Evolutionary conservation across 2,329 filamentous ascomycete species (phyloP).

Genomic region (Cercospora sp.): DNA sequence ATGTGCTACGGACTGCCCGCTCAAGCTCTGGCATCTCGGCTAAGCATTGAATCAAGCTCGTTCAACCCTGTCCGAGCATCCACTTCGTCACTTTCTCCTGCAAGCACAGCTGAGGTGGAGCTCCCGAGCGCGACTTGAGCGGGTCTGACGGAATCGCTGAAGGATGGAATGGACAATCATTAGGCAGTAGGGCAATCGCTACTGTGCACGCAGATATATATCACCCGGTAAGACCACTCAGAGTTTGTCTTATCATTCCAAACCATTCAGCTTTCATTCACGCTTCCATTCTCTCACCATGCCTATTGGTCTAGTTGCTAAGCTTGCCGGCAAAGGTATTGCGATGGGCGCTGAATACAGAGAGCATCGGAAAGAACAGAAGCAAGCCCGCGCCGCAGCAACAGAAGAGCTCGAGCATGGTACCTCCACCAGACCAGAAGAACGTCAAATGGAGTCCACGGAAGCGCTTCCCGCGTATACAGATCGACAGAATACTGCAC

Average conservation of each 20-base stretch:
- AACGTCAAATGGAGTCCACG: not conserved
- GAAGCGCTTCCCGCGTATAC: constrained; percentile 20
- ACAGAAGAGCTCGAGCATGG: constrained; percentile 13
- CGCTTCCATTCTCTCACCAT: not conserved
- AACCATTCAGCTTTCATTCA: no score
- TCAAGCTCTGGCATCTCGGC: constrained; percentile 1
- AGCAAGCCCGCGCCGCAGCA: constrained; percentile 22
- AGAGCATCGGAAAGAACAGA: constrained; percentile 33
- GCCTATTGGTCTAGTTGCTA: not conserved
- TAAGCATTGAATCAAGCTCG: constrained; percentile 1
- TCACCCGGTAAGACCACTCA: not conserved
- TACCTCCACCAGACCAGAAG: not conserved
- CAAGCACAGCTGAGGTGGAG: not conserved
- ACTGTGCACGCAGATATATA: not conserved
- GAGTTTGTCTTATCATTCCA: not conserved
- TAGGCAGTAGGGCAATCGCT: not conserved
- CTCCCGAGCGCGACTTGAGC: not conserved
- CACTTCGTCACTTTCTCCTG: not conserved
- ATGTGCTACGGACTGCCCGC: not conserved
- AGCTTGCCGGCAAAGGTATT: constrained; percentile 31
- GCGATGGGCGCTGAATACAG: constrained; percentile 35
- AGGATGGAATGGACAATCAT: not conserved
- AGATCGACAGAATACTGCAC: not conserved
- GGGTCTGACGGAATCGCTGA: not conserved
- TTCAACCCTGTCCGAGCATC: not conserved